Conservation (phyloP, 1,284 basidiomycete genomes). For the Moesziomyces parantarcticus region DNA sequence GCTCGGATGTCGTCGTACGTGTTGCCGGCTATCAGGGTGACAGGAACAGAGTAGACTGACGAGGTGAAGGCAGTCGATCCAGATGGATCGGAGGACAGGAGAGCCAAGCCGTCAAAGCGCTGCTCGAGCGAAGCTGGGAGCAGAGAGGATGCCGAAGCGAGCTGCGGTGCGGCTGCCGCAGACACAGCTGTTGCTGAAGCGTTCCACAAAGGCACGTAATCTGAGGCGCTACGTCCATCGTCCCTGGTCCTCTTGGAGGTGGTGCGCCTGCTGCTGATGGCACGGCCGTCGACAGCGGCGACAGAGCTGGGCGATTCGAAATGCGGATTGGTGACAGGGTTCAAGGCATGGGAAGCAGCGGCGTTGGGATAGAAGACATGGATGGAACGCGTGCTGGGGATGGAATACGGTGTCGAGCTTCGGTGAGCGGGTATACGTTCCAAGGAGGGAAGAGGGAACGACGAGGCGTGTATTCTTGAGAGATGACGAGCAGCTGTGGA, state of each 20-base stretch:
- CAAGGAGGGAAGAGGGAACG: slow-evolving; percentile 8
- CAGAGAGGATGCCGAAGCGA: neutral
- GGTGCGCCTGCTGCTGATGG: neutral
- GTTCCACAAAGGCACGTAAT: slow-evolving; percentile 34
- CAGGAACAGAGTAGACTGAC: slow-evolving; percentile 9
- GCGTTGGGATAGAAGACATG: slow-evolving; percentile 33
- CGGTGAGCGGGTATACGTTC: slow-evolving; percentile 17
- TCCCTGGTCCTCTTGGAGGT: neutral
- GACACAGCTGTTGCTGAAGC: slow-evolving; percentile 7
- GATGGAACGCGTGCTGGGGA: slow-evolving; percentile 17
- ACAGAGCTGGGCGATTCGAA: slow-evolving; percentile 3
- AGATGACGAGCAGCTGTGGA: slow-evolving; percentile 26
- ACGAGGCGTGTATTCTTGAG: slow-evolving; percentile 6
- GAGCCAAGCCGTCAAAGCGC: slow-evolving; percentile 1
- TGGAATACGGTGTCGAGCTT: slow-evolving; percentile 4
- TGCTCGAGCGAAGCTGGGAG: slow-evolving; percentile 5
- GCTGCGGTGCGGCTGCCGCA: neutral
- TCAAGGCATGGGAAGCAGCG: slow-evolving; percentile 25
- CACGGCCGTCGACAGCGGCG: slow-evolving; percentile 2
- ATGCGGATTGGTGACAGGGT: neutral
- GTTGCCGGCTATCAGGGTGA: slow-evolving; percentile 12
- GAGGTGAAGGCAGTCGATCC: neutral
- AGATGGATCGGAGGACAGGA: slow-evolving; percentile 5
- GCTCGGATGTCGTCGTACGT: neutral
- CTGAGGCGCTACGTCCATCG: neutral